Conservation (phyloP, 1,284 basidiomycete genomes). For the Leucoagaricus sp. region DNA sequence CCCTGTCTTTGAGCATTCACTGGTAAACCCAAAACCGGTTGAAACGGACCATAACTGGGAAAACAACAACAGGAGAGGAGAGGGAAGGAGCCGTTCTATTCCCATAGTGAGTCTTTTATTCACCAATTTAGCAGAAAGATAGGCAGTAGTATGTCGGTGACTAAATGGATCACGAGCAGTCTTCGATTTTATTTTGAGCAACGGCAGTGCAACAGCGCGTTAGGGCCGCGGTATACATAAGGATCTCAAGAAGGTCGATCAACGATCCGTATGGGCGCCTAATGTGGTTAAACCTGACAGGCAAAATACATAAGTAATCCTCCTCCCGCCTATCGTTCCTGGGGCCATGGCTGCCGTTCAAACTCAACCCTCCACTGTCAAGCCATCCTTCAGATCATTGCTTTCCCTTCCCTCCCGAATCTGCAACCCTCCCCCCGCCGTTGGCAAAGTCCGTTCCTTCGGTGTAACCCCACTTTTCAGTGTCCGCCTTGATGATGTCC, state of each 20-base stretch:
- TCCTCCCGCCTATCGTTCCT: not conserved
- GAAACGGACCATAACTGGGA: not conserved
- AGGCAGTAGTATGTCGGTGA: constrained; percentile 13
- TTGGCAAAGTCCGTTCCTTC: constrained; percentile 65
- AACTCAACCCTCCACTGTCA: constrained; percentile 12
- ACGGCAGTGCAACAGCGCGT: constrained; percentile 3
- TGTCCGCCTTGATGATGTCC: constrained; percentile 66
- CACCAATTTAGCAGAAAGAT: not conserved
- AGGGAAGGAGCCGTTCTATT: too few relatives aligned
- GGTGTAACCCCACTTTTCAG: constrained; percentile 59
- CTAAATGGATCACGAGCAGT: not conserved
- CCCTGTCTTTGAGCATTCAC: too few relatives aligned
- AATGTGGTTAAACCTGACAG: not conserved
- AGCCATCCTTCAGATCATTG: constrained; percentile 7
- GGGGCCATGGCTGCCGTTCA: constrained; percentile 9
- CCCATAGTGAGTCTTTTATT: not conserved
- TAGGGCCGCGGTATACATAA: constrained; percentile 5
- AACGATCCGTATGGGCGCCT: not conserved
- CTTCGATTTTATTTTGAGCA: constrained; percentile 3
- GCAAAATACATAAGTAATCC: constrained; percentile 6
- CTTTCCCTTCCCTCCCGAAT: constrained; percentile 43
- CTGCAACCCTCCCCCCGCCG: constrained; percentile 67
- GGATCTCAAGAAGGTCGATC: constrained; percentile 4
- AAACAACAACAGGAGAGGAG: not conserved
- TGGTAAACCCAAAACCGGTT: not conserved